These are phyloP conservation scores for Candida germanica DNA, from an alignment of 805 yeast species.

Conservation along the genomic window DNA sequence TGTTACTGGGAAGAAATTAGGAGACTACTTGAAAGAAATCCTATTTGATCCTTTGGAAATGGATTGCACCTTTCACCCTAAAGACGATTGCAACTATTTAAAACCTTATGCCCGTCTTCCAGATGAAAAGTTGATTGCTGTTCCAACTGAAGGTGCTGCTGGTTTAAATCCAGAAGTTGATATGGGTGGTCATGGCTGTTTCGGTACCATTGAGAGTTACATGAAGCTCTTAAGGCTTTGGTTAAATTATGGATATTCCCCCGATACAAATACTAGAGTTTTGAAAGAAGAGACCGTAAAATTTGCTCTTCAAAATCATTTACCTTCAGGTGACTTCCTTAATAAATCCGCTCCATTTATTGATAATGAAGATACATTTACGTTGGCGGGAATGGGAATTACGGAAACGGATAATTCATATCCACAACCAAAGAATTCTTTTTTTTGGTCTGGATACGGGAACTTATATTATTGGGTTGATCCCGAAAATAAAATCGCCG, in stretches of 20 bases:
- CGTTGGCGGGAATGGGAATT: conserved; percentile 35
- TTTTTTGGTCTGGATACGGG: conserved; percentile 41
- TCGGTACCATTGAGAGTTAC: conserved; percentile 35
- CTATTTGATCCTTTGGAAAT: conserved; percentile 36
- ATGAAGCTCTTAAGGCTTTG: conserved; percentile 37
- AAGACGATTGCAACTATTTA: conserved; percentile 13
- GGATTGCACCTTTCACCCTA: conserved; percentile 24
- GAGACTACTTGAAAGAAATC: conserved; percentile 27
- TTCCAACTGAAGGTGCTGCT: conserved; percentile 7
- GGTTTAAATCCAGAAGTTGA: conserved; percentile 25
- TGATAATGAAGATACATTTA: conserved; percentile 26
- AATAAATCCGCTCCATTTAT: conserved; percentile 15
- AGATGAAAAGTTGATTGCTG: conserved; percentile 9
- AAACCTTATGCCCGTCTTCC: conserved; percentile 16
- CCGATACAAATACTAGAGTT: conserved; percentile 31
- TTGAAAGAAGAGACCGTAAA: conserved; percentile 26
- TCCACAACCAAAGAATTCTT: conserved; percentile 33
- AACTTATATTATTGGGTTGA: conserved; percentile 42
- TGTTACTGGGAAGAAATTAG: conserved; percentile 29
- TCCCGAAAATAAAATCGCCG: conserved; percentile 33
- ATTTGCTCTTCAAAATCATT: conserved; percentile 31
- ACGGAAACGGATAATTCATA: conserved; percentile 22
- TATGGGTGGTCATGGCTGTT: conserved; percentile 45
- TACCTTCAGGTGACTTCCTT: conserved; percentile 24
- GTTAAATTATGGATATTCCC: conserved; percentile 38